Base-by-base conservation (phyloP, 805 yeast genomes). In the Zygotorulaspora sp. region DNA sequence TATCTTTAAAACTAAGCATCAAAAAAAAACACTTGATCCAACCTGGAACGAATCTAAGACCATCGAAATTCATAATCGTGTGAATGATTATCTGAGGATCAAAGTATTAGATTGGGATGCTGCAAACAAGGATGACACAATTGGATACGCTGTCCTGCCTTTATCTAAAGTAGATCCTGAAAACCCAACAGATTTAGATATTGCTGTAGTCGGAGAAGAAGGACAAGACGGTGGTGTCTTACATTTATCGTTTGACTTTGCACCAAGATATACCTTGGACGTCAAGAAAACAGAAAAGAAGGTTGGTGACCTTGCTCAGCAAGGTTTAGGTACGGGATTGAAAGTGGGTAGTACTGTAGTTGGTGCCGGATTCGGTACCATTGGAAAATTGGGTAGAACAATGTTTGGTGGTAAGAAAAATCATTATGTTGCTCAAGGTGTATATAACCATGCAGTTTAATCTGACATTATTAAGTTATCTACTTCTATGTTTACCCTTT, bases 21-120 rank as follows among this genome's bases (percentile, higher is more conserved):
- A 76, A 44, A 92, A 89, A 72, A 88, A 82, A 71, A 87, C 96
- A 0, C 70, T 92, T 50, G 75, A 83, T 42, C 99, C 99, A n/a
- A 74, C 66, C 2, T 92, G 90, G 88, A 81, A 89, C 58, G 96
- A 88, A 66, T 58, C 64, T 12, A 73, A 78, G 30, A 61, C 70
- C 10, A 66, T 79, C 26, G 73, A 72, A 23, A 67, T 88, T 17
- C 55, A 68, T 16, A 81, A 83, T 58, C 74, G 86, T 56, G 77
- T 72, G 39, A 77, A 77, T 52, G 77, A 84, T 8, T 58, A 61
- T 3, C 57, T 89, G 35, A 67, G 65, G 40, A 68, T 85, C 38
- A 74, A 70, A 40, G 76, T 84, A 11, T 71, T 57, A 55, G 99
- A 92, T 59, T 90, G 97, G 96, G 99, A 92, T 63, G 77, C 90